A percentile compares a stretch with the other conserved stretches of the same genome.
Evolutionary conservation across 2,329 filamentous ascomycete genomes (phyloP).

Genomic region (Trichothecium roseum): DNA sequence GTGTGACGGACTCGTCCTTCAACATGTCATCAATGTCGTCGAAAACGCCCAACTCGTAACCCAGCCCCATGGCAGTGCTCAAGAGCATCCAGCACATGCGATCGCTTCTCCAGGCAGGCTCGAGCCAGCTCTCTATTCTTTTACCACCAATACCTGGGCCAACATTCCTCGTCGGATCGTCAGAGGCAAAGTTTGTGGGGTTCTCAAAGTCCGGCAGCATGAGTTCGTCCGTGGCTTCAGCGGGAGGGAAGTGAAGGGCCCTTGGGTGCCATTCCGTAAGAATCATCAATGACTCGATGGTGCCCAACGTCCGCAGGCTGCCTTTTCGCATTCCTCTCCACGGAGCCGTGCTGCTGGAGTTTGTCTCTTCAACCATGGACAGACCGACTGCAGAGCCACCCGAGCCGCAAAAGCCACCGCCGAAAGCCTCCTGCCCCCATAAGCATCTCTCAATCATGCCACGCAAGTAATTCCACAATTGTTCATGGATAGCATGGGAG

Average conservation of each 20-base stretch:
- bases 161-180: conserved; percentile 18
- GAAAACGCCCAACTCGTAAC: conserved; percentile 91
- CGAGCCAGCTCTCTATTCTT: conserved; percentile 88
- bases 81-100: conserved; percentile 98
- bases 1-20: conserved; percentile 45
- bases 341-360: conserved; percentile 58
- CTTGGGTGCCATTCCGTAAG: conserved; percentile 96
- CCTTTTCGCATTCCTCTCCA: conserved; percentile 63
- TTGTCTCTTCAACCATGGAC: conserved; percentile 36
- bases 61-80: conserved; percentile 79
- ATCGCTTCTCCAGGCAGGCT: conserved; percentile 89
- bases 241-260: conserved; percentile 84
- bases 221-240: conserved; percentile 61
- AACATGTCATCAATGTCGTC: conserved; percentile 72
- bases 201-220: conserved; percentile 46
- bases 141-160: conserved; percentile 63
- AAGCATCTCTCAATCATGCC: conserved; percentile 93
- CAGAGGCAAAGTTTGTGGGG: conserved; percentile 10
- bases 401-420: conserved; percentile 72
- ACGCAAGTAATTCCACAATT: conserved; percentile 87
- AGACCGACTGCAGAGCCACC: conserved; percentile 24
- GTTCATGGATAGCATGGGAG: conserved; percentile 86
- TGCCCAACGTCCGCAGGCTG: conserved; percentile 80
- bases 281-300: conserved; percentile 87
- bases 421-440: conserved; percentile 94